phyloP scores from a whole-genome alignment of 345 rosid species.

The Gossypium mustelinum region DNA sequence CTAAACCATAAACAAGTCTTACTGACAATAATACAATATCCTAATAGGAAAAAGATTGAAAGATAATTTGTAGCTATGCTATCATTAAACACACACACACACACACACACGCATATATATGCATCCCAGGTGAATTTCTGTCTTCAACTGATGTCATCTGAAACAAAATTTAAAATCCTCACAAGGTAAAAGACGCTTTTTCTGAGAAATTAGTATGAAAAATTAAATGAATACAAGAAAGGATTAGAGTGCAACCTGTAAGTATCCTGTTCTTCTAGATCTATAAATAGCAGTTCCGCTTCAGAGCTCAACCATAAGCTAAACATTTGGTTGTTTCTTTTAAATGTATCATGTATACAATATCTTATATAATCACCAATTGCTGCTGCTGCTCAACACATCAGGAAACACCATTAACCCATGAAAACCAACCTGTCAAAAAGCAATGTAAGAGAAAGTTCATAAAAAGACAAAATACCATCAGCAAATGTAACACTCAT shows the following conservation, averaged over 20 bases:
- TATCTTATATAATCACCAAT: constrained; percentile 72
- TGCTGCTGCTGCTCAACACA: constrained; percentile 45
- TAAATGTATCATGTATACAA: constrained; percentile 62
- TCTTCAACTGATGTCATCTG: constrained; percentile 25
- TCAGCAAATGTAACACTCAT: not conserved
- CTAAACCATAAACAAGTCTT: too few relatives aligned
- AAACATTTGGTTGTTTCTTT: constrained; percentile 48
- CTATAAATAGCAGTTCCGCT: constrained; percentile 45
- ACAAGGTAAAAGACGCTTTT: not conserved
- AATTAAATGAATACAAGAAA: not conserved
- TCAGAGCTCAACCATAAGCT: constrained; percentile 49
- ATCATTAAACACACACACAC: too few relatives aligned
- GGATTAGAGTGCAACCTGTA: constrained; percentile 45
- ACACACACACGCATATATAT: not conserved
- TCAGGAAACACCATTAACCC: not conserved
- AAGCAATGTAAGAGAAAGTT: not conserved
- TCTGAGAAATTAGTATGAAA: not conserved
- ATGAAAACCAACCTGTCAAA: not conserved
- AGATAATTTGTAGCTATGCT: too few relatives aligned
- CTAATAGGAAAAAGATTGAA: too few relatives aligned
- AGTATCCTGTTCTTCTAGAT: constrained; percentile 73
- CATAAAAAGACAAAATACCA: not conserved
- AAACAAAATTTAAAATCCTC: not conserved
- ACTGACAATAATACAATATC: too few relatives aligned
- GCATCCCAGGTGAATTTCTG: constrained; percentile 34